These are phyloP conservation scores for Straminergon stramineum DNA, from an alignment of 225 moss, liverwort and hornwort species.

Conservation along the genomic window DNA sequence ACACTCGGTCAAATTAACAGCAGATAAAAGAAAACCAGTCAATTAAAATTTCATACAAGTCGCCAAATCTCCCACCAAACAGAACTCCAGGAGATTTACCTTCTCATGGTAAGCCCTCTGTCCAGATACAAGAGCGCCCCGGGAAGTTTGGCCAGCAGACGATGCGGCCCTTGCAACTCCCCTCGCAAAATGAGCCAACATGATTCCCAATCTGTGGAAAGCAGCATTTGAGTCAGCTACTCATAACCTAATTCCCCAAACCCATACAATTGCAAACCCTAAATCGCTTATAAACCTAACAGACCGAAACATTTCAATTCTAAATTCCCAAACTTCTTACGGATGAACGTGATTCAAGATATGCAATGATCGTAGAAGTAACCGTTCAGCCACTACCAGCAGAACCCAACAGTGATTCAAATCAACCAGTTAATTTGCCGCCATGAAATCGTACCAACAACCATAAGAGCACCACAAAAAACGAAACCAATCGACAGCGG, in stretches of 20 bases:
- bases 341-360: not conserved
- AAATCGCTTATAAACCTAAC: not conserved
- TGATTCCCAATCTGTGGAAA: constrained; percentile 20
- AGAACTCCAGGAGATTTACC: constrained; percentile 9
- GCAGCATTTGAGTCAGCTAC: not conserved
- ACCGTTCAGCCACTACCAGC: not conserved
- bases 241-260: not conserved
- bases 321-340: not conserved
- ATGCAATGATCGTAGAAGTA: not conserved
- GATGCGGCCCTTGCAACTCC: constrained; percentile 15
- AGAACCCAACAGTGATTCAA: not conserved
- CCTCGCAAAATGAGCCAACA: constrained; percentile 31
- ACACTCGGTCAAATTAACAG: not conserved
- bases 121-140: constrained; percentile 14
- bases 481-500: not conserved
- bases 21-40: not conserved
- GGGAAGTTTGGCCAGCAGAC: constrained; percentile 4
- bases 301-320: not conserved
- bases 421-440: no score
- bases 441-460: not conserved
- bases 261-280: not conserved
- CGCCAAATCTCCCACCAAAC: not conserved
- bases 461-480: not conserved
- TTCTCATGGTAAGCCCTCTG: constrained; percentile 84
- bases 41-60: not conserved